phyloP scores from a whole-genome alignment of 176 grass and related monocot genomes.

The Bothriochloa decipiens region DNA sequence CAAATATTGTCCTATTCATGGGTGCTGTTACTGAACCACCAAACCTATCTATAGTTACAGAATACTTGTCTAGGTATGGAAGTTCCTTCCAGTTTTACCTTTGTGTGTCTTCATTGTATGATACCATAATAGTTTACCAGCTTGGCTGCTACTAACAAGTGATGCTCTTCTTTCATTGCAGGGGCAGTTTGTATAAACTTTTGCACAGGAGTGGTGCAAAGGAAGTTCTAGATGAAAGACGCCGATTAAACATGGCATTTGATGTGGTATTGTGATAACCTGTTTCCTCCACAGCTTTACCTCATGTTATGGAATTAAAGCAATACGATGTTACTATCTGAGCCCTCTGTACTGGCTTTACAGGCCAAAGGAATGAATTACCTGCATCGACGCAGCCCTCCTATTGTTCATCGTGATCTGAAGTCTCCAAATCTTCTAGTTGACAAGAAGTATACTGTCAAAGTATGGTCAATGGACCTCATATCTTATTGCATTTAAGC shows the following conservation, averaged over 20 bases:
- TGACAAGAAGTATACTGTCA: conserved; percentile 97
- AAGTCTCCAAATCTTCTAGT: conserved; percentile 99
- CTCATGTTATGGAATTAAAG: conserved; percentile 17
- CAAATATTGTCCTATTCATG: conserved; percentile 98
- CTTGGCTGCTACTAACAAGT: conserved; percentile 2
- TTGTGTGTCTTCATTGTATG: neutral
- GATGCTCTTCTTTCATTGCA: conserved; percentile 47
- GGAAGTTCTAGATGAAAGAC: conserved; percentile 92
- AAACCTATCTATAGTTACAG: conserved; percentile 83
- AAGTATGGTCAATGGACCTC: conserved; percentile 57
- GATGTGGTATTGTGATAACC: conserved; percentile 71
- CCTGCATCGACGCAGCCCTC: conserved; percentile 89
- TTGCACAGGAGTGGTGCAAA: conserved; percentile 72
- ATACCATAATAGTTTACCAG: neutral
- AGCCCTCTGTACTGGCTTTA: conserved; percentile 40
- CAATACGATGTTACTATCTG: conserved; percentile 28
- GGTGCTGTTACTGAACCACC: conserved; percentile 88
- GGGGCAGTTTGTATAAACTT: conserved; percentile 96
- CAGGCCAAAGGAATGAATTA: conserved; percentile 99
- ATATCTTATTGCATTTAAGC: neutral
- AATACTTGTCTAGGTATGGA: conserved; percentile 91
- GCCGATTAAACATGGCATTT: conserved; percentile 93
- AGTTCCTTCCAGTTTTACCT: conserved; percentile 19
- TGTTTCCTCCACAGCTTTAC: conserved; percentile 5
- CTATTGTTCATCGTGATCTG: conserved; percentile 97